Evolutionary conservation across 169 alveolate species (phyloP).

Genomic region (Plasmodium vinckei): DNA sequence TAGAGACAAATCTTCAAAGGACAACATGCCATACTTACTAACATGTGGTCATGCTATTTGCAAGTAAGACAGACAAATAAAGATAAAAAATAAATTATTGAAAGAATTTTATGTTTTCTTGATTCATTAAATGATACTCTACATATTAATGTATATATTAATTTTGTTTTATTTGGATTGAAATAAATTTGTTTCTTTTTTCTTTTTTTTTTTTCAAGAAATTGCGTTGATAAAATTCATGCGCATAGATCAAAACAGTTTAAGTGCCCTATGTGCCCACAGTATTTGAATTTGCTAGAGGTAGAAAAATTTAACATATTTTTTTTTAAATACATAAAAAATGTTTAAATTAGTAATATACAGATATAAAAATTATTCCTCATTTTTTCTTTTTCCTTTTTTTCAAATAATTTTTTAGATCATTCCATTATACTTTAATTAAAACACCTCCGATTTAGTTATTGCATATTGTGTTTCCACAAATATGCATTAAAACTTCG

Average conservation of each 20-base stretch:
- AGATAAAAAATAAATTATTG: too few species aligned
- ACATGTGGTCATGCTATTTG: constrained; percentile 80
- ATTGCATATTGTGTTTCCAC: too few species aligned
- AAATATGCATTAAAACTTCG: too few species aligned
- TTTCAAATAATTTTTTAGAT: constrained; percentile 9
- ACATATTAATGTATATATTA: background rate
- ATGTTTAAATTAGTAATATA: constrained; percentile 2
- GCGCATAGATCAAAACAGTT: constrained; percentile 71
- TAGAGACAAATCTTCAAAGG: constrained; percentile 73
- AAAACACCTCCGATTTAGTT: background rate
- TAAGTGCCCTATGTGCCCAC: constrained; percentile 76
- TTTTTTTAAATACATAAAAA: background rate
- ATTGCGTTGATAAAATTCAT: constrained; percentile 73
- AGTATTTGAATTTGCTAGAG: constrained; percentile 54
- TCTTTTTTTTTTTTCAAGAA: constrained; percentile 7
- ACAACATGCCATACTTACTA: constrained; percentile 73
- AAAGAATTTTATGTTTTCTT: too few species aligned
- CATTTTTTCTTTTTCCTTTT: constrained; percentile 5
- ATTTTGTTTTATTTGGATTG: background rate
- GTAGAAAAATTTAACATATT: background rate
- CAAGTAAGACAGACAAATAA: constrained; percentile 47
- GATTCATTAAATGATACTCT: too few species aligned
- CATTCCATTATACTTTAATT: constrained; percentile 59
- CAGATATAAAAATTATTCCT: background rate
- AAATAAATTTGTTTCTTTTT: background rate